Conservation (phyloP, 2,329 filamentous ascomycete genomes). For the Paradendryphiella salina region DNA sequence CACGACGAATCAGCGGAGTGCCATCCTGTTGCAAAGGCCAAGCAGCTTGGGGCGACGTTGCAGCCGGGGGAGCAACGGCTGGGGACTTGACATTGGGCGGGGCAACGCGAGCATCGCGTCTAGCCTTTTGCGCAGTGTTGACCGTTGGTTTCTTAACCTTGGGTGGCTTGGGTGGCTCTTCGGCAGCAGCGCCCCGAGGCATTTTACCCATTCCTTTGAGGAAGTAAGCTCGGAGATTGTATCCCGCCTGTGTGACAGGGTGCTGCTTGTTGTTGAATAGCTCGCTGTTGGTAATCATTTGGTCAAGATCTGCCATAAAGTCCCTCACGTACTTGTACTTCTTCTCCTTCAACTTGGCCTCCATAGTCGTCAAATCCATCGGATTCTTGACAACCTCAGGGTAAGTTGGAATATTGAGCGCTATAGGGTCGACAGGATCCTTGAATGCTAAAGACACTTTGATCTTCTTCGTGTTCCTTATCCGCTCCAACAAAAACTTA, state of each 20-base stretch:
- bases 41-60: constrained; percentile 54
- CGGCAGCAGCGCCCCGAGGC: constrained; percentile 56
- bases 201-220: constrained; percentile 64
- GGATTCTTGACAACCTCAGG: constrained; percentile 73
- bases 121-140: constrained; percentile 41
- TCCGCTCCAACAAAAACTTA: constrained; percentile 65
- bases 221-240: constrained; percentile 63
- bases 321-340: constrained; percentile 71
- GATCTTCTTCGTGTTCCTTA: constrained; percentile 82
- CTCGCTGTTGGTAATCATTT: constrained; percentile 78
- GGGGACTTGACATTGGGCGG: constrained; percentile 53
- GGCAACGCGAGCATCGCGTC: constrained; percentile 54
- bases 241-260: constrained; percentile 69
- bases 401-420: constrained; percentile 74
- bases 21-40: constrained; percentile 80
- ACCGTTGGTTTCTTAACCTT: constrained; percentile 48
- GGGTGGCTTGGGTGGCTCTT: constrained; percentile 64
- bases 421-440: constrained; percentile 74
- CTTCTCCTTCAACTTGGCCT: constrained; percentile 73
- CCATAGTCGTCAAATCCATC: constrained; percentile 83
- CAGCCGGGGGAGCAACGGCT: constrained; percentile 40
- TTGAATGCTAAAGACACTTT: constrained; percentile 77
- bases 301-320: constrained; percentile 72
- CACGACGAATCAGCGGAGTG: constrained; percentile 79
- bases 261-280: constrained; percentile 83